Conservation (phyloP, 164 flowering plant genomes). For the Macadamia tetraphylla region DNA sequence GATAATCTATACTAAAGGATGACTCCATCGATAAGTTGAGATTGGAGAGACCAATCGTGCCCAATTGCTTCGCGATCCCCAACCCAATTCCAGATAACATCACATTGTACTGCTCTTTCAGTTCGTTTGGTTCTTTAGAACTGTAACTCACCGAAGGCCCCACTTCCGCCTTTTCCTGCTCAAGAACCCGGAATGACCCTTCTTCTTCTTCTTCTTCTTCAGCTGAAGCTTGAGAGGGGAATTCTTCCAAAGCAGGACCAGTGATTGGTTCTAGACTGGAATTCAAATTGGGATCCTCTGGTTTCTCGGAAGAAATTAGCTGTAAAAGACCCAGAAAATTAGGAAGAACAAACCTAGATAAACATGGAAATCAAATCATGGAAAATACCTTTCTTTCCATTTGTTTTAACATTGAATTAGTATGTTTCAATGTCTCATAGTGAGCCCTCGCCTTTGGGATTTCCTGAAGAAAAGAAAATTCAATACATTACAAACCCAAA, state of each 20-base stretch:
- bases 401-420: conserved; percentile 27
- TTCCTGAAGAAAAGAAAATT: conserved; percentile 23
- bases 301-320: background rate
- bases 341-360: background rate
- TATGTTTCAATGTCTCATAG: conserved; percentile 12
- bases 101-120: background rate
- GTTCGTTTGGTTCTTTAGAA: conserved; percentile 1
- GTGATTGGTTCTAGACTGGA: background rate
- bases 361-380: background rate
- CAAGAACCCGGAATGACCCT: conserved; percentile 1
- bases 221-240: background rate
- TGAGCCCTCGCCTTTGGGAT: conserved; percentile 15
- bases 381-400: conserved; percentile 21
- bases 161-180: conserved; percentile 8
- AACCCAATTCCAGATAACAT: conserved; percentile 1
- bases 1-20: no score
- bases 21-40: no score
- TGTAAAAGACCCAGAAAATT: background rate
- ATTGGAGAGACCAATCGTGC: no score
- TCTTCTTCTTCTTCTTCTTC: background rate
- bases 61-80: background rate
- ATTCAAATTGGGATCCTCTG: conserved; percentile 6
- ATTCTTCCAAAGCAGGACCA: background rate
- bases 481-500: no score
- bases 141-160: background rate